Conservation (phyloP, 495 filamentous ascomycete genomes). For the Zalerion maritima region DNA sequence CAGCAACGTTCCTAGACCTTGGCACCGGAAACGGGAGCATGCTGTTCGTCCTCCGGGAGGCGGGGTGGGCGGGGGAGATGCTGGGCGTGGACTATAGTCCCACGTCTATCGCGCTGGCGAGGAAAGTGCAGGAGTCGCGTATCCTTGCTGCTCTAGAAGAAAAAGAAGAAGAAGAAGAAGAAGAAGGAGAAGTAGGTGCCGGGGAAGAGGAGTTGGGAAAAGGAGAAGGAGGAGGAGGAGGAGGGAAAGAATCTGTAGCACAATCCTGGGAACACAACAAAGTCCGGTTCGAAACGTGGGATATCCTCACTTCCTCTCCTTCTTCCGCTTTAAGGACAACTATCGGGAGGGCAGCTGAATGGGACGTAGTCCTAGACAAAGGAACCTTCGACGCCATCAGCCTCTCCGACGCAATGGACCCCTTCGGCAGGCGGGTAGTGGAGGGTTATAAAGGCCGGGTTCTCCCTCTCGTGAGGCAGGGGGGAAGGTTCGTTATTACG, state of each 20-base stretch:
- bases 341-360: constrained; percentile 42
- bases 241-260: too few species aligned
- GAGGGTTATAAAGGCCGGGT: constrained; percentile 62
- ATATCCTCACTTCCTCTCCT: too few species aligned
- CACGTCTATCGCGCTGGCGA: constrained; percentile 56
- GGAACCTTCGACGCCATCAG: constrained; percentile 93
- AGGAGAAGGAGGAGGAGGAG: constrained; percentile 18
- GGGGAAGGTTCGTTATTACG: constrained; percentile 69
- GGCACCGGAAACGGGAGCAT: constrained; percentile 90
- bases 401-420: constrained; percentile 46
- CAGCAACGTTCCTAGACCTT: constrained; percentile 48
- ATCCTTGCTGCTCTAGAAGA: constrained; percentile 9
- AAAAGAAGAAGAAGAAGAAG: constrained; percentile 7
- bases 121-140: constrained; percentile 25
- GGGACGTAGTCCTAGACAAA: constrained; percentile 87
- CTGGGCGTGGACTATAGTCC: constrained; percentile 80
- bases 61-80: constrained; percentile 43
- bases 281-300: too few species aligned
- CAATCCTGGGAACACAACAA: too few species aligned
- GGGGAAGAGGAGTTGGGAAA: constrained; percentile 2
- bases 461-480: constrained; percentile 44
- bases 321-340: too few species aligned
- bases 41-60: constrained; percentile 55
- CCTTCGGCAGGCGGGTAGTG: constrained; percentile 38
- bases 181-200: constrained; percentile 3